These are phyloP conservation scores for Solanum dulcamara DNA, from an alignment of 257 asterid species.

Conservation along the genomic window DNA sequence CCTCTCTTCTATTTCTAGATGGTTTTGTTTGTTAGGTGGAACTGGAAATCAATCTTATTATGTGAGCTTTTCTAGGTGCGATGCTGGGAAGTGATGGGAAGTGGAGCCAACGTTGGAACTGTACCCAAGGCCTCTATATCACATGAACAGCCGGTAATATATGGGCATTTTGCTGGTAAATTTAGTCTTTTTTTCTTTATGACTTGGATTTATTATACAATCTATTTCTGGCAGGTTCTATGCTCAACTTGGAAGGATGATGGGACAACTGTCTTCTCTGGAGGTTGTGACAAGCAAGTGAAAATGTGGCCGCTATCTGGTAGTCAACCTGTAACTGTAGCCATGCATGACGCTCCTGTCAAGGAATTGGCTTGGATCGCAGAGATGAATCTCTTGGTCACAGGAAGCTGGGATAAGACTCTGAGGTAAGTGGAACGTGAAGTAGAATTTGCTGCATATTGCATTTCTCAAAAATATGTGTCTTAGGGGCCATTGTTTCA, in stretches of 20 bases:
- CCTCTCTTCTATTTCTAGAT: neutral
- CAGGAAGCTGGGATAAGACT: constrained; percentile 96
- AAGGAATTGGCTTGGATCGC: constrained; percentile 92
- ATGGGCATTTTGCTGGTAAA: neutral
- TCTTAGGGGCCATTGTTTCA: neutral
- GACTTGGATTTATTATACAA: neutral
- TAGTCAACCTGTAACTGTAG: constrained; percentile 75
- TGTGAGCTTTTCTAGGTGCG: constrained; percentile 51
- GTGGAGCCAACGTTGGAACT: constrained; percentile 45
- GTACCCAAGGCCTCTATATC: constrained; percentile 74
- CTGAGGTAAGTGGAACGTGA: constrained; percentile 40
- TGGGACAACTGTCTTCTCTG: constrained; percentile 91
- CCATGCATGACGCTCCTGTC: constrained; percentile 92
- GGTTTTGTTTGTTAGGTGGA: neutral
- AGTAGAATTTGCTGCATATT: neutral
- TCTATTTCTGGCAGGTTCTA: constrained; percentile 46
- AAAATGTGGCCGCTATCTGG: constrained; percentile 97
- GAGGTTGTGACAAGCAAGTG: constrained; percentile 98
- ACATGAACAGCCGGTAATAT: constrained; percentile 84
- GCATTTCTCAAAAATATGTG: neutral
- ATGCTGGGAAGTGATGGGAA: constrained; percentile 79
- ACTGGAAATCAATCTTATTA: neutral
- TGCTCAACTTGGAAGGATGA: constrained; percentile 98
- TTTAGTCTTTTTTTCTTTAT: neutral
- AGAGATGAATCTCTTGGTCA: constrained; percentile 74